Percentiles rank a stretch among this genome's conserved stretches.
Evolutionary conservation across 306 rosid genomes (phyloP).

Genomic region (Prunus padus): DNA sequence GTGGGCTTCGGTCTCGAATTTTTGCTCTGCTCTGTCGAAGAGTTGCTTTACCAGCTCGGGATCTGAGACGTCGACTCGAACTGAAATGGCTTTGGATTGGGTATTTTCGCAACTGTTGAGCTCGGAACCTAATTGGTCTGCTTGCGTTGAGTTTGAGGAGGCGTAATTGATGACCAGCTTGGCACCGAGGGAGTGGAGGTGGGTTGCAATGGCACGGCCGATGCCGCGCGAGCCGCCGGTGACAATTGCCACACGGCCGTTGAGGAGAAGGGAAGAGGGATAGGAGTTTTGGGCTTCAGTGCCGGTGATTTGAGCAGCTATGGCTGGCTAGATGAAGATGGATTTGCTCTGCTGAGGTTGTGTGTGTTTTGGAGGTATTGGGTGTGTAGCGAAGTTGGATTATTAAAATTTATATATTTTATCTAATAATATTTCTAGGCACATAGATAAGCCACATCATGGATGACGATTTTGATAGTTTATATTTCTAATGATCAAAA

Average conservation of each 20-base stretch:
- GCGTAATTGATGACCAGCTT: slow-evolving; percentile 40
- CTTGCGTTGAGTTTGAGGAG: slow-evolving; percentile 21
- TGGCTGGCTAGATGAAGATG: neutral
- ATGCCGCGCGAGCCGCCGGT: slow-evolving; percentile 58
- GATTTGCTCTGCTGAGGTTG: no score
- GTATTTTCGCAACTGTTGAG: slow-evolving; percentile 20
- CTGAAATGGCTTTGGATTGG: slow-evolving; percentile 26
- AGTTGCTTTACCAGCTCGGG: slow-evolving; percentile 38
- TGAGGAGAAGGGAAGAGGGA: slow-evolving; percentile 25
- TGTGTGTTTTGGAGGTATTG: no score
- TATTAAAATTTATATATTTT: no score
- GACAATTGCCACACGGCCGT: slow-evolving; percentile 42
- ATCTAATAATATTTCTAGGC: no score
- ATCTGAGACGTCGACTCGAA: slow-evolving; percentile 42
- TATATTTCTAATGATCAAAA: no score
- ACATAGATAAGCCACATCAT: no score
- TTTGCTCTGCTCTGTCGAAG: slow-evolving; percentile 39
- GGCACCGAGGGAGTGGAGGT: slow-evolving; percentile 57
- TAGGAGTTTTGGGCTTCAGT: neutral
- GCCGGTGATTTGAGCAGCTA: neutral
- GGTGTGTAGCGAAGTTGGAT: no score
- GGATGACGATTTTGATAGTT: no score
- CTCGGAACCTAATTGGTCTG: slow-evolving; percentile 39
- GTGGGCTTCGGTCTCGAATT: slow-evolving; percentile 26
- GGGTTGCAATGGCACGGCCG: slow-evolving; percentile 47